Evolutionary conservation across 2,329 filamentous ascomycete species (phyloP).

Genomic region (Colletotrichum caudatum): DNA sequence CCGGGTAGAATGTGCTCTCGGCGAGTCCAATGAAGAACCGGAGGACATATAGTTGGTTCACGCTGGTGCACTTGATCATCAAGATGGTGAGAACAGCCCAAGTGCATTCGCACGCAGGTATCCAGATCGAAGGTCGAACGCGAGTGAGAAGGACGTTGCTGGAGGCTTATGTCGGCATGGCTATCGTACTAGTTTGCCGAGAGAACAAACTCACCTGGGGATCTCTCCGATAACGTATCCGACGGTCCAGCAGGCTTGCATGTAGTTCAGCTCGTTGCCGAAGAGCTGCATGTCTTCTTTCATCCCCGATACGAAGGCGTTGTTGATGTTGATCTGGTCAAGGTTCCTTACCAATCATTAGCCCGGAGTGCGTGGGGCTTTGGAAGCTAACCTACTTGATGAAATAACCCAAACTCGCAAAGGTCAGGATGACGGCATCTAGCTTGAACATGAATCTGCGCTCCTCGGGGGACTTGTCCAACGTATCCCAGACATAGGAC

Average conservation of each 20-base stretch:
- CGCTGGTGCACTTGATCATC: constrained; percentile 53
- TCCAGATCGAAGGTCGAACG: constrained; percentile 48
- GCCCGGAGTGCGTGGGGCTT: not conserved
- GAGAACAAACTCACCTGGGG: constrained; percentile 39
- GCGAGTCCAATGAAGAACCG: constrained; percentile 50
- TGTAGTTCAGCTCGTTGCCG: constrained; percentile 48
- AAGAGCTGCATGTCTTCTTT: constrained; percentile 46
- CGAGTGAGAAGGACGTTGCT: constrained; percentile 52
- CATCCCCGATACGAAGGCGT: constrained; percentile 50
- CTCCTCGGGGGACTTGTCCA: constrained; percentile 57
- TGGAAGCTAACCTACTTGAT: constrained; percentile 42
- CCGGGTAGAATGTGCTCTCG: constrained; percentile 46
- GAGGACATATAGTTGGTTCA: constrained; percentile 46
- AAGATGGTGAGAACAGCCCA: constrained; percentile 52
- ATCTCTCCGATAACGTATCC: constrained; percentile 47
- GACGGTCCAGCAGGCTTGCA: constrained; percentile 47
- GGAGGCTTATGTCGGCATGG: constrained; percentile 29
- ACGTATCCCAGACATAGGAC: constrained; percentile 63
- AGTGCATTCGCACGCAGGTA: constrained; percentile 48
- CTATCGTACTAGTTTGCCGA: fast-evolving
- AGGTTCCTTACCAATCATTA: constrained; percentile 36
- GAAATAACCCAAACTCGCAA: constrained; percentile 49
- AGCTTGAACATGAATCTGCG: constrained; percentile 57
- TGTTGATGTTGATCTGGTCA: constrained; percentile 51
- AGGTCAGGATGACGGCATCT: constrained; percentile 53